Base-by-base conservation (phyloP, 345 rosid genomes). In the Euclidium syriacum region DNA sequence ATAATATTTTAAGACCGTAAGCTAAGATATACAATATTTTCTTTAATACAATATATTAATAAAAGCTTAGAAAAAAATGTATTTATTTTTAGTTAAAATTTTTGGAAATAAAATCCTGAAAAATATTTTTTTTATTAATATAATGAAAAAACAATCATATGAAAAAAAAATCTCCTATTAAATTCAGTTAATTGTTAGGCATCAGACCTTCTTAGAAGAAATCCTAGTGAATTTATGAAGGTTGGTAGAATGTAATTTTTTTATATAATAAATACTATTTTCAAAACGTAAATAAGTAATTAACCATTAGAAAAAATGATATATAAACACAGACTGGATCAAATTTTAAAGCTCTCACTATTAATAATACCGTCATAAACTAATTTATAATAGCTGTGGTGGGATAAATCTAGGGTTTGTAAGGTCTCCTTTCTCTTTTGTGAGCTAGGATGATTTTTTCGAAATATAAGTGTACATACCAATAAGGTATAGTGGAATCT, bases 401-500 rank as follows among this genome's bases (percentile, higher is more conserved):
- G 41, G 42, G 33, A 19, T 38, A 38, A 38, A 12, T 14, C 5
- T 11, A 38, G 42, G 42, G 17, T 38, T 38, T 3, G 42, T 36
- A 32, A 7, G 7, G 46, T 48, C 20, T 36, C 7, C 7, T 54
- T 22, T 22, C 36, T 22, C 11, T 50, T 16, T 4, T 38, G 49
- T 39, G 48, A 19, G 14, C 8, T 36, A 49, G 11, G 39, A 50
- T 50, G 10, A 27, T 1, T 33, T 23, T 5, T n/a, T 29, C 10
- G 35, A 34, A 62, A 62, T 48, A 40, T 64, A 56, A n/a, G 41
- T 57, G 43, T 58, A 7, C 18, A 62, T 53, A 64, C 5, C 65
- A 57, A 64, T 27, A 57, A 64, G 70, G n/a, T n/a, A 4, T 58
- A 72, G 75, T 72, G 75, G 75, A 30, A 25, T 50, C 50, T 15